Evolutionary conservation across 2,329 filamentous ascomycete genomes (phyloP), one percentile per base, ranked within the genome.

Genomic region (Colletotrichum viniferum): DNA sequence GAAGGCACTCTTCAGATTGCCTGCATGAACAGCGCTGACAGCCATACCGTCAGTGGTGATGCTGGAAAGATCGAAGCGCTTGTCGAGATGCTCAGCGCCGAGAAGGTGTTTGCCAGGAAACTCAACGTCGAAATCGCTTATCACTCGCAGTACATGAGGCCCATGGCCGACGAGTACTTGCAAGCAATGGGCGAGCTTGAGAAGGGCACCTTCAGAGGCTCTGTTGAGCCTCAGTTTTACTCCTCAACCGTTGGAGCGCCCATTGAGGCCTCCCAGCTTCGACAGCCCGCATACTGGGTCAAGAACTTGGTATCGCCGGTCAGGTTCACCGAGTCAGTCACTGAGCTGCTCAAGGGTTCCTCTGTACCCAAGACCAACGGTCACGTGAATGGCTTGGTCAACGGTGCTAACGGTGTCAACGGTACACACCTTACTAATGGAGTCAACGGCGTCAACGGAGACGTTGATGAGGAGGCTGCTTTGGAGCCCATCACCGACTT

Each of bases 1-100:
- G 43, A 71, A 0, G 79, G 79, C 16, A 78, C 77, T 4, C 81
- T 83, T 0, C 82, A 85, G 28, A 77, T 88, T n/a, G 83, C 83
- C 3, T 90, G 89, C 78, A 85, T 88, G 78, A 92, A 92, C 82
- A 89, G 87, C 26, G 87, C 89, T 0, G 81, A 82, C 2, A 90
- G 86, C n/a, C 80, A 89, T 7, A 91, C 90, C 0, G 84, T 90
- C 0, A 90, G 89, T 43, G 76, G 76, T 18, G 76, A 77, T 8
- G 68, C 64, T 5, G 28, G n/a, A 4, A 76, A 68, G 34, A 69
- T 77, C 13, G 84, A 83, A 69, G 81, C 79, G 34, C 69, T 83
- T 12, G 84, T 80, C 0, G 75, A 76, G 4, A 80, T 86, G 18
- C 78, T 88, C 18, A 70, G 77, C 8, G 69, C 70, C 1, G 82